These are phyloP conservation scores for Suhomyces bribrorum DNA, from an alignment of 1,139 yeast species.

Conservation along the genomic window DNA sequence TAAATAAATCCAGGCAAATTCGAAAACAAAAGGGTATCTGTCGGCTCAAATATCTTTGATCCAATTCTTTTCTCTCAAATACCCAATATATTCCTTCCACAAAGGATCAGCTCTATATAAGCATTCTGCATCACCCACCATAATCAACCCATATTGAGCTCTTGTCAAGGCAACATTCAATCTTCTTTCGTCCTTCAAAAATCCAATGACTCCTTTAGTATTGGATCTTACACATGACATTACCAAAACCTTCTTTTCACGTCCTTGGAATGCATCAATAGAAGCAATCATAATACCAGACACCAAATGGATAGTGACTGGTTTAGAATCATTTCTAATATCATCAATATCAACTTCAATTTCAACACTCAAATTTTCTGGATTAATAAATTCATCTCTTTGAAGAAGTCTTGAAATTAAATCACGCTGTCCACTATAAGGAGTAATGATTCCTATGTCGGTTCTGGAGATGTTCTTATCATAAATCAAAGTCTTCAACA, in stretches of 20 bases:
- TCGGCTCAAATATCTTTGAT: slow-evolving; percentile 4
- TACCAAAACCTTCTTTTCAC: slow-evolving; percentile 59
- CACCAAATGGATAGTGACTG: slow-evolving; percentile 59
- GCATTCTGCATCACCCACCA: slow-evolving; percentile 58
- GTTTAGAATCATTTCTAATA: slow-evolving; percentile 48
- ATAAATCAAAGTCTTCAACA: slow-evolving; percentile 50
- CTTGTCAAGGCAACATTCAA: slow-evolving; percentile 65
- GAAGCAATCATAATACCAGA: slow-evolving; percentile 71
- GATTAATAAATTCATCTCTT: slow-evolving; percentile 56
- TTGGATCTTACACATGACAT: slow-evolving; percentile 67
- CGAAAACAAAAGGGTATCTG: not conserved
- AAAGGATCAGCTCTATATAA: slow-evolving; percentile 47
- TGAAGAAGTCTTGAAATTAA: slow-evolving; percentile 52
- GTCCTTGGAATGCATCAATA: slow-evolving; percentile 67
- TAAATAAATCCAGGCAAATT: not conserved
- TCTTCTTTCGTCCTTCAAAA: slow-evolving; percentile 57
- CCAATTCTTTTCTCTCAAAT: slow-evolving; percentile 17
- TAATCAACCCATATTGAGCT: slow-evolving; percentile 56
- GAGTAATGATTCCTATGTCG: slow-evolving; percentile 68
- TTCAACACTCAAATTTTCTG: slow-evolving; percentile 47
- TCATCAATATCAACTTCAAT: slow-evolving; percentile 61
- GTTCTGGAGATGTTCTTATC: slow-evolving; percentile 53
- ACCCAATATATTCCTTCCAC: slow-evolving; percentile 55
- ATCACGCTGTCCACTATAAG: slow-evolving; percentile 74
- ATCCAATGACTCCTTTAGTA: slow-evolving; percentile 52